Percentiles rank a stretch among this genome's conserved stretches.
These are phyloP conservation scores for Paecilomyces niveus DNA, from an alignment of 2,329 filamentous ascomycete genomes.

Conservation along the genomic window DNA sequence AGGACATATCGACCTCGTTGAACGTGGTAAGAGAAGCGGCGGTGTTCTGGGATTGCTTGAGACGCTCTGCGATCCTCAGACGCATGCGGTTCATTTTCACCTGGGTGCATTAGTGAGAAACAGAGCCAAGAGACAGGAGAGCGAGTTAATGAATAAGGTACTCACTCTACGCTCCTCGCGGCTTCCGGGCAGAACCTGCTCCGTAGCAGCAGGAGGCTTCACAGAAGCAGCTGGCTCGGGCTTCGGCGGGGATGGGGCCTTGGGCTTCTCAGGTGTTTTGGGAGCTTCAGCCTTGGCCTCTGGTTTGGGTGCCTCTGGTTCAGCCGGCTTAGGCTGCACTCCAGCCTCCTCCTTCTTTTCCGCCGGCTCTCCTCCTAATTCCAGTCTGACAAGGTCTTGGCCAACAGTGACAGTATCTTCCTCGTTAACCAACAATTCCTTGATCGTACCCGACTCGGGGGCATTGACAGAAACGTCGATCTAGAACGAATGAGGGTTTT, in stretches of 20 bases:
- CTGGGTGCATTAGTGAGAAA: constrained; percentile 35
- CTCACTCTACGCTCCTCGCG: constrained; percentile 83
- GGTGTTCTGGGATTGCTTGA: constrained; percentile 99
- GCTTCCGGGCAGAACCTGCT: constrained; percentile 50
- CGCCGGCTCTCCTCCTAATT: constrained; percentile 61
- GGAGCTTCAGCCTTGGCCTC: constrained; percentile 15
- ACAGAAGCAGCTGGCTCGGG: constrained; percentile 25
- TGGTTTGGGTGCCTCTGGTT: constrained; percentile 36
- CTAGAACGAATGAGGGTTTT: constrained; percentile 37
- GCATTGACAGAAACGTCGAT: constrained; percentile 97
- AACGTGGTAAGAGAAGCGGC: constrained; percentile 96
- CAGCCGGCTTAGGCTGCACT: constrained; percentile 54
- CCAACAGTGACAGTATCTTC: constrained; percentile 94
- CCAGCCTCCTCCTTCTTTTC: constrained; percentile 50
- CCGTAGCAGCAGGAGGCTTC: constrained; percentile 21
- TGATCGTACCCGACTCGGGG: constrained; percentile 81
- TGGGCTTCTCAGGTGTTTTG: constrained; percentile 18
- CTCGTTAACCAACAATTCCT: constrained; percentile 83
- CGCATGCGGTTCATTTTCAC: constrained; percentile 99
- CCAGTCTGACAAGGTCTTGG: constrained; percentile 80
- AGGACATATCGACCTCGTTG: constrained; percentile 99
- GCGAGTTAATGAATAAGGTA: constrained; percentile 10
- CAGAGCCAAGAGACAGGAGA: neutral
- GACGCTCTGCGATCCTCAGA: constrained; percentile 87
- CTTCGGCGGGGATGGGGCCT: constrained; percentile 30